Conservation (phyloP, 140 eudicot species). For the Artemisia princeps region DNA sequence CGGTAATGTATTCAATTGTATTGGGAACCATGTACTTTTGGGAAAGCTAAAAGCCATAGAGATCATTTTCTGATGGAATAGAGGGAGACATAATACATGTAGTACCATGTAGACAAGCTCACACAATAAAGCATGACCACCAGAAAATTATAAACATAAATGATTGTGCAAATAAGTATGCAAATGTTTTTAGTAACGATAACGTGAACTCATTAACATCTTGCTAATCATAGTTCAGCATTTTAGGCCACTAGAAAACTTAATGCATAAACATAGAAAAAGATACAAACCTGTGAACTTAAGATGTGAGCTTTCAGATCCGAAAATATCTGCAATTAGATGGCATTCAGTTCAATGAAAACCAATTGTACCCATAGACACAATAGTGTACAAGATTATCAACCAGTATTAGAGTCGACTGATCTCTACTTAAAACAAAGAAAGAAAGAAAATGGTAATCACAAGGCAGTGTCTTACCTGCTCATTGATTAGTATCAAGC, state of each 20-base stretch:
- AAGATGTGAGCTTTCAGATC: slow-evolving; percentile 79
- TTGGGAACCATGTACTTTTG: not conserved
- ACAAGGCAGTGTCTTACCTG: slow-evolving; percentile 40
- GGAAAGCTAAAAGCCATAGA: not conserved
- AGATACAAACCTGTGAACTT: slow-evolving; percentile 65
- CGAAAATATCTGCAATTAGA: slow-evolving; percentile 62
- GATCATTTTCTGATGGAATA: not conserved
- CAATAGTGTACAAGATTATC: slow-evolving; percentile 9
- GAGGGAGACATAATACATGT: not conserved
- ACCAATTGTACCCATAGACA: not conserved
- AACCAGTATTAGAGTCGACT: not conserved
- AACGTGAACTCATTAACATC: not conserved
- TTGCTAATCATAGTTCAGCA: not conserved
- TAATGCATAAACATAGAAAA: slow-evolving; percentile 11
- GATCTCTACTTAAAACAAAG: not conserved
- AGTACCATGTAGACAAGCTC: not conserved
- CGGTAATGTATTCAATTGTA: not conserved
- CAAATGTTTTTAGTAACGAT: not conserved
- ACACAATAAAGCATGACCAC: not conserved
- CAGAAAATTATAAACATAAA: not conserved
- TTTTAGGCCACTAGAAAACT: not conserved
- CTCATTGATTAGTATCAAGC: slow-evolving; percentile 80
- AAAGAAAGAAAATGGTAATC: not conserved
- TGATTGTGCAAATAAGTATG: not conserved
- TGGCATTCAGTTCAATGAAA: slow-evolving; percentile 17